These are phyloP conservation scores for Poteriospumella lacustris DNA, from an alignment of 108 stramenopile species.

Conservation along the genomic window DNA sequence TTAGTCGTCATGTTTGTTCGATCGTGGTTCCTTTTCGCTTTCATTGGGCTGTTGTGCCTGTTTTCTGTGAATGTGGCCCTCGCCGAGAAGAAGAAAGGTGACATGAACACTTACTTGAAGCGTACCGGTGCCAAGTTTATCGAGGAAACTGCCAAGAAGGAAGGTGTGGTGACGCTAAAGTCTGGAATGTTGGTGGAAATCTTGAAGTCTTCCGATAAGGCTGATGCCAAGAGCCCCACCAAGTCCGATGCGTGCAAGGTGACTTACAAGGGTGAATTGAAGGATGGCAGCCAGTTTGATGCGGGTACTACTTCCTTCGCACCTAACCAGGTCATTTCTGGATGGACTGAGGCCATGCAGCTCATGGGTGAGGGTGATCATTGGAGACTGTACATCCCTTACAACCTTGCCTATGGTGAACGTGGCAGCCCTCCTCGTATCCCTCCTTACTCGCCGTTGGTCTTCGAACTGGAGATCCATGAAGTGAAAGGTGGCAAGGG, in stretches of 20 bases:
- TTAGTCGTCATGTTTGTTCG: background rate
- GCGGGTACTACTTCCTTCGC: constrained; percentile 20
- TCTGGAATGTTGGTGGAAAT: constrained; percentile 27
- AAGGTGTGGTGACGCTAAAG: constrained; percentile 16
- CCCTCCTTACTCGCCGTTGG: constrained; percentile 29
- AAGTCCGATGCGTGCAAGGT: constrained; percentile 18
- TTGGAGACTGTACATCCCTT: constrained; percentile 90
- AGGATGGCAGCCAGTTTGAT: constrained; percentile 26
- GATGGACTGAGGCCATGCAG: constrained; percentile 87
- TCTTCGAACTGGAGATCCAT: constrained; percentile 39
- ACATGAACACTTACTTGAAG: constrained; percentile 17
- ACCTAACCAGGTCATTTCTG: constrained; percentile 42
- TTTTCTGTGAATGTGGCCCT: background rate
- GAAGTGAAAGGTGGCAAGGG: constrained; percentile 17
- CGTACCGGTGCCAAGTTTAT: constrained; percentile 18
- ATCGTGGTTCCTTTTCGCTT: too few species aligned
- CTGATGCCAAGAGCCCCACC: background rate
- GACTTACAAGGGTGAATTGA: constrained; percentile 9
- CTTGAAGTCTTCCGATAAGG: background rate
- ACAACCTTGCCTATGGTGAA: constrained; percentile 50
- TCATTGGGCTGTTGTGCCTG: background rate
- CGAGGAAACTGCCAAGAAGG: background rate
- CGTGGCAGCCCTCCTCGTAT: constrained; percentile 39
- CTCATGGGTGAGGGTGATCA: constrained; percentile 91
- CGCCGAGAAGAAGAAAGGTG: constrained; percentile 12